Base-by-base conservation (phyloP, 352 stramenopile genomes). In the Pythium aphanidermatum region DNA sequence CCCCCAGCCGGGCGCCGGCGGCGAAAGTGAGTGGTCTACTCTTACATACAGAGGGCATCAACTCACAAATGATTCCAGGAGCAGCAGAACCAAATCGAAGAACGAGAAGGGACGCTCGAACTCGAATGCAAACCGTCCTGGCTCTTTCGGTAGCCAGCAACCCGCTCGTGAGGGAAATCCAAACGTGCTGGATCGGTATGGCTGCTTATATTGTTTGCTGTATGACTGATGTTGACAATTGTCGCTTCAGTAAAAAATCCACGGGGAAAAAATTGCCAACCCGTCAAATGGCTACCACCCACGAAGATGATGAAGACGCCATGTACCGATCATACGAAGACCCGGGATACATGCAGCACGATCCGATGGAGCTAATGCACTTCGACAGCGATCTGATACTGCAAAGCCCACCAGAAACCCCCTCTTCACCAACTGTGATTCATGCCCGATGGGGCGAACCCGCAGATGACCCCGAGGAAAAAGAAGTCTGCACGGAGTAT, bases 401-500 rank as follows among this genome's bases (percentile, higher is more conserved):
- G 0, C 74, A 75, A 8, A 90, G 69, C 35, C 76, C 80, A 3
- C 65, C 73, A 14, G 80, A 91, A 46, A 86, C 73, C 4, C 79
- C 82, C 6, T 77, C 73, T 0, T 88, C 74, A 9, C 79, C 82
- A 3, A 82, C 72, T 0, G 74, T 90, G 7, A 94, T 94, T 39
- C 79, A 94, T 54, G 82, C 82, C 20, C 82, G 82, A 7, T 94
- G 82, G 82, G 82, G 82, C 4, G 82, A 94, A 38, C 74, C 76
- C 0, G 76, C 83, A 31, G 78, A 90, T 45, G 82, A 90, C 42
- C 79, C 79, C 5, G 82, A 94, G 43, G 77, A 94, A 58, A 76
- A 86, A 38, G 77, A 71, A 27, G 52, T 90, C 42, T 94, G 82
- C 42, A 76, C 65, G 2, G 82, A 94, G n/a, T 94, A 83, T 49